Evolutionary conservation across 805 yeast genomes (phyloP).

Genomic region (Cyberlindnera nakhonratchasimensis): DNA sequence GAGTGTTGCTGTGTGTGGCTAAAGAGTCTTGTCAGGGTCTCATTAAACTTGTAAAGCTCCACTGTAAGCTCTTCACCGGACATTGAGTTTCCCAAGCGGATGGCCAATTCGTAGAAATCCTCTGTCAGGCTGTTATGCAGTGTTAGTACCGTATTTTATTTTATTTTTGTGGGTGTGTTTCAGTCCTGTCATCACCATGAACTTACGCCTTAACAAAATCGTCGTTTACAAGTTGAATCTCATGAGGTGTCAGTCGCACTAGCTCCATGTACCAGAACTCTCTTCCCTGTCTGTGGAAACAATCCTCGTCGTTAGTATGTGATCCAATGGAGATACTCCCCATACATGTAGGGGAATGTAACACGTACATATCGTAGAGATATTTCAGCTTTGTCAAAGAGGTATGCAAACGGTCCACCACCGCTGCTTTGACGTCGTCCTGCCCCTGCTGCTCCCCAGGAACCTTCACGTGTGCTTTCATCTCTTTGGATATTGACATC

Average conservation of each 20-base stretch:
- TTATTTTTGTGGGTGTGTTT: too few species aligned
- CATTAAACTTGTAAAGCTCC: conserved; percentile 27
- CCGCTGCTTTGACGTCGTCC: background rate
- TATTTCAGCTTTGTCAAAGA: conserved; percentile 13
- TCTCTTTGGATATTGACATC: too few species aligned
- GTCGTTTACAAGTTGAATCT: conserved; percentile 23
- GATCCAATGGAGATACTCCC: background rate
- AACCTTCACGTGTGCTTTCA: too few species aligned
- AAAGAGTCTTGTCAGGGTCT: conserved; percentile 25
- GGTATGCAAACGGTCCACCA: conserved; percentile 2
- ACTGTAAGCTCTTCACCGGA: conserved; percentile 13
- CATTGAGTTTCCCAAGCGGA: conserved; percentile 13
- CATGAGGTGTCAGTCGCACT: conserved; percentile 20
- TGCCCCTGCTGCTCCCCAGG: background rate
- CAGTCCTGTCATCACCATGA: background rate
- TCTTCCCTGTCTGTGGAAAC: conserved; percentile 11
- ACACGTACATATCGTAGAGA: conserved; percentile 17
- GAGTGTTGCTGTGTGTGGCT: conserved; percentile 6
- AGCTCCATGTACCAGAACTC: conserved; percentile 25
- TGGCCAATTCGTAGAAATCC: conserved; percentile 16
- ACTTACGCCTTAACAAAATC: conserved; percentile 21
- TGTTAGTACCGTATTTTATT: background rate
- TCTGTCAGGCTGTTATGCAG: conserved; percentile 7
- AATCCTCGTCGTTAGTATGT: conserved; percentile 6
- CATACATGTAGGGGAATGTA: background rate